Conservation (phyloP, 768 basidiomycete species). For the Lentinula detonsa region DNA sequence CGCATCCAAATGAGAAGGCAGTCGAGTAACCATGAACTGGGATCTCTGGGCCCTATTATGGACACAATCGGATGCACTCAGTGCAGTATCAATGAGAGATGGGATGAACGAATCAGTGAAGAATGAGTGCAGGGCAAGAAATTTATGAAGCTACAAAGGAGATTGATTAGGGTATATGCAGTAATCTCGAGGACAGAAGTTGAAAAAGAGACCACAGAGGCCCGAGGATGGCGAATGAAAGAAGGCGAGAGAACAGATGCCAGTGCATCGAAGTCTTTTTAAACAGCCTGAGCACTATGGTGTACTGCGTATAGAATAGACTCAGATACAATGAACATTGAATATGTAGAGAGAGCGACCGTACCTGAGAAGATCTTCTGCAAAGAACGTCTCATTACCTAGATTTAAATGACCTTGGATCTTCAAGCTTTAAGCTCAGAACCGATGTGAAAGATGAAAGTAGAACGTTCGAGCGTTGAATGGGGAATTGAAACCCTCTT, state of each 20-base stretch:
- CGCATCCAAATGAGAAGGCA: constrained; percentile 55
- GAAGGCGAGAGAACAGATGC: neutral
- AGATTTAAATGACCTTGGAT: neutral
- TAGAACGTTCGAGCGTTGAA: too few relatives aligned
- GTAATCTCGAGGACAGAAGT: neutral
- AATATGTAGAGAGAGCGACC: neutral
- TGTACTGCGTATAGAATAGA: too few relatives aligned
- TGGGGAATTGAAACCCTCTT: too few relatives aligned
- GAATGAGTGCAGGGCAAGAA: neutral
- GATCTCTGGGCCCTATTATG: neutral
- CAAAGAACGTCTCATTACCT: neutral
- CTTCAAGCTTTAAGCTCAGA: too few relatives aligned
- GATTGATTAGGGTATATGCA: constrained; percentile 1
- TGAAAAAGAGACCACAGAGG: neutral
- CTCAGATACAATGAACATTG: too few relatives aligned
- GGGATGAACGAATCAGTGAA: neutral
- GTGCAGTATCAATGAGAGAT: neutral
- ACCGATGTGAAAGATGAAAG: neutral
- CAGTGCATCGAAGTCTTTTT: neutral
- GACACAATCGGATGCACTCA: neutral
- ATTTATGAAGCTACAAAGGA: neutral
- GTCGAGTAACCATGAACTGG: constrained; percentile 48
- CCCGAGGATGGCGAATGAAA: neutral
- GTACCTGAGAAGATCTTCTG: neutral
- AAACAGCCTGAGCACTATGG: too few relatives aligned